phyloP scores from a whole-genome alignment of 1,284 basidiomycete species.

The Trichosporon coremiiforme region DNA sequence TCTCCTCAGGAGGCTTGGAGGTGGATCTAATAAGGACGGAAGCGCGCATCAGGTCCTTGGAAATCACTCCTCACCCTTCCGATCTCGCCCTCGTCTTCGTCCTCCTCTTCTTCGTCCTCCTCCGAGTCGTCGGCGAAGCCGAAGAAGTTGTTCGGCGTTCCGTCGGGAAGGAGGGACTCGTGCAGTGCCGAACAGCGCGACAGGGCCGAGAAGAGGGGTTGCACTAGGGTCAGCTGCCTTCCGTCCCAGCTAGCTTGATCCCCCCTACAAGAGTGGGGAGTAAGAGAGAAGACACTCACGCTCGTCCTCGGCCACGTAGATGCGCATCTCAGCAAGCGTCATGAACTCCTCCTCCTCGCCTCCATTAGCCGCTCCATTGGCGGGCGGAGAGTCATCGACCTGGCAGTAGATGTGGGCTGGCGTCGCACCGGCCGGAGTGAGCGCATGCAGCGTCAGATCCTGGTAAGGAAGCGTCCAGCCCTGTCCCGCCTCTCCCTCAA shows the following conservation, averaged over 20 bases:
- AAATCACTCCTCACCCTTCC: slow-evolving; percentile 95
- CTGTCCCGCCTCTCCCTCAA: slow-evolving; percentile 42
- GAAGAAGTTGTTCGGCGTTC: slow-evolving; percentile 53
- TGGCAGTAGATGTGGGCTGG: slow-evolving; percentile 83
- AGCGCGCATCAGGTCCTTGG: slow-evolving; percentile 66
- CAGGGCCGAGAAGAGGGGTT: slow-evolving; percentile 81
- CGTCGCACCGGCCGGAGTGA: slow-evolving; percentile 65
- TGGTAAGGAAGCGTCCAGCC: slow-evolving; percentile 83
- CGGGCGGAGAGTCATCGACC: slow-evolving; percentile 64
- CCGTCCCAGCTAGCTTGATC: background rate
- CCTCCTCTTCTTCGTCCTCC: slow-evolving; percentile 21
- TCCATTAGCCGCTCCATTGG: slow-evolving; percentile 36
- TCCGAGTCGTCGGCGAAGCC: slow-evolving; percentile 37
- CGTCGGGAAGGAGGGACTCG: slow-evolving; percentile 65
- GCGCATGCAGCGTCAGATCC: slow-evolving; percentile 81
- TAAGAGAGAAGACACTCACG: slow-evolving; percentile 60
- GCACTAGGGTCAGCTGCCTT: slow-evolving; percentile 62
- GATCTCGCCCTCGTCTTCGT: slow-evolving; percentile 62
- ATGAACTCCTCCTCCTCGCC: slow-evolving; percentile 60
- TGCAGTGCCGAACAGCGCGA: slow-evolving; percentile 88
- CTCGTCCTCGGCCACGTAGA: slow-evolving; percentile 66
- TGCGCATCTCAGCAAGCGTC: slow-evolving; percentile 73
- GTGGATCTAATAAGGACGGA: slow-evolving; percentile 74
- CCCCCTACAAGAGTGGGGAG: background rate
- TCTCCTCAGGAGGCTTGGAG: background rate